phyloP scores from a whole-genome alignment of 805 yeast species.

The Wickerhamomyces strasburgensis region DNA sequence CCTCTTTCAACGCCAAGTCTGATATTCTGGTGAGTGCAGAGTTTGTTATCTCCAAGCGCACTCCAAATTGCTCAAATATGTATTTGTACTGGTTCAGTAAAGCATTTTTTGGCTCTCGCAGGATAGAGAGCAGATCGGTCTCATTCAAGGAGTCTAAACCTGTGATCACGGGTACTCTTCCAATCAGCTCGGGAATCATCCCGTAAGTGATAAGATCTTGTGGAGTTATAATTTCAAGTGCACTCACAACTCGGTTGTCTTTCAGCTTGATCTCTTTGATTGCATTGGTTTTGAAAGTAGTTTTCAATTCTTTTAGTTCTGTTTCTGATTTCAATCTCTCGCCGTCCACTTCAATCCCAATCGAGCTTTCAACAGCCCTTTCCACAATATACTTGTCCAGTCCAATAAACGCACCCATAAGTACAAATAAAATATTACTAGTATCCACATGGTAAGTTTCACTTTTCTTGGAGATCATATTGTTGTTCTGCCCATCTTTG shows the following conservation, averaged over 20 bases:
- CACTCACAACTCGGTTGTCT: constrained; percentile 34
- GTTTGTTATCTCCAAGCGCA: constrained; percentile 42
- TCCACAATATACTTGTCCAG: constrained; percentile 42
- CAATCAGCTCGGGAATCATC: constrained; percentile 54
- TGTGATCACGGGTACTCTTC: constrained; percentile 52
- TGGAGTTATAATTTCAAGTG: constrained; percentile 43
- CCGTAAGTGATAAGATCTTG: constrained; percentile 49
- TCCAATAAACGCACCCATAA: constrained; percentile 63
- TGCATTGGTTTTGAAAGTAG: constrained; percentile 12
- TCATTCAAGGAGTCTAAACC: constrained; percentile 42
- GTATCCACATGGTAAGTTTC: constrained; percentile 49
- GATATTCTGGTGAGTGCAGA: constrained; percentile 47
- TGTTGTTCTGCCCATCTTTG: constrained; percentile 27
- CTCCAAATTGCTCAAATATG: constrained; percentile 48
- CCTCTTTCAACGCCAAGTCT: constrained; percentile 41
- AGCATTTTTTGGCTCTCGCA: constrained; percentile 53
- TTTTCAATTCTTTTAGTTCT: constrained; percentile 6
- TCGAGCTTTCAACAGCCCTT: constrained; percentile 29
- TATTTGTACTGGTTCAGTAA: constrained; percentile 48
- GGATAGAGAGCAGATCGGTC: constrained; percentile 41
- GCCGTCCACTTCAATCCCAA: constrained; percentile 22
- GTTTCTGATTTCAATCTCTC: background rate
- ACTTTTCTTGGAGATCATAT: constrained; percentile 29
- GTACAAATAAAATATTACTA: constrained; percentile 48
- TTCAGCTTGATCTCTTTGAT: constrained; percentile 33